Evolutionary conservation across 208 protist genomes (phyloP).

Genomic region (Herpetomonas tarakana): DNA sequence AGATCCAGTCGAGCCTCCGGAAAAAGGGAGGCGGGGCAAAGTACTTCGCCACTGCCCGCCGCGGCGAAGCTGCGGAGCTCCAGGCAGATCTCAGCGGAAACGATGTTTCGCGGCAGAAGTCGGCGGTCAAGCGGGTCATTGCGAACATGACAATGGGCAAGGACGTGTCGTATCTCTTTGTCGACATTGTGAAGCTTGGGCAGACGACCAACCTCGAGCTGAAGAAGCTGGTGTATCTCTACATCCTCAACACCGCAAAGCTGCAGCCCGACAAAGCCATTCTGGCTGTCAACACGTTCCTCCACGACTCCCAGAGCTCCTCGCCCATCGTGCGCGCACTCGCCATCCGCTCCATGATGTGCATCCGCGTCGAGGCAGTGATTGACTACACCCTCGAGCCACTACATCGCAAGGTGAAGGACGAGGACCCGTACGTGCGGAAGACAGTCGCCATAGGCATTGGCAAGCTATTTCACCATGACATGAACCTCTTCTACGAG

Average conservation of each 20-base stretch:
- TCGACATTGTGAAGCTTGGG: constrained; percentile 98
- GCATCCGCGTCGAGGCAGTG: constrained; percentile 97
- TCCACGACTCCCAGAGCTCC: constrained; percentile 92
- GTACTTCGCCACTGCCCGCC: constrained; percentile 76
- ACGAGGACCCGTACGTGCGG: constrained; percentile 99
- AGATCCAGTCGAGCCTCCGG: constrained; percentile 68
- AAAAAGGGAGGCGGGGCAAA: constrained; percentile 39
- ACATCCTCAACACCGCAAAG: constrained; percentile 99
- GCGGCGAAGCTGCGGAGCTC: constrained; percentile 92
- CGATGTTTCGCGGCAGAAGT: constrained; percentile 89
- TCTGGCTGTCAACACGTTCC: constrained; percentile 99
- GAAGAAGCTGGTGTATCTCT: constrained; percentile 99
- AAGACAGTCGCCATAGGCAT: constrained; percentile 99
- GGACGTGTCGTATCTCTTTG: constrained; percentile 96
- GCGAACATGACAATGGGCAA: constrained; percentile 99
- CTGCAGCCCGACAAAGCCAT: constrained; percentile 98
- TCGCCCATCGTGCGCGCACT: constrained; percentile 98
- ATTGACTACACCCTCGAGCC: constrained; percentile 98
- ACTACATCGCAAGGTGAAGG: constrained; percentile 85
- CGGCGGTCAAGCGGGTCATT: constrained; percentile 98
- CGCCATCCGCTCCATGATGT: constrained; percentile 99
- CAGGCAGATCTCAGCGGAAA: constrained; percentile 90
- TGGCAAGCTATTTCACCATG: constrained; percentile 98
- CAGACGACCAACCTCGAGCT: constrained; percentile 98
- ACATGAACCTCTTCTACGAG: constrained; percentile 93